phyloP scores from a whole-genome alignment of 2,329 filamentous ascomycete genomes.

The Coleophoma cylindrospora region DNA sequence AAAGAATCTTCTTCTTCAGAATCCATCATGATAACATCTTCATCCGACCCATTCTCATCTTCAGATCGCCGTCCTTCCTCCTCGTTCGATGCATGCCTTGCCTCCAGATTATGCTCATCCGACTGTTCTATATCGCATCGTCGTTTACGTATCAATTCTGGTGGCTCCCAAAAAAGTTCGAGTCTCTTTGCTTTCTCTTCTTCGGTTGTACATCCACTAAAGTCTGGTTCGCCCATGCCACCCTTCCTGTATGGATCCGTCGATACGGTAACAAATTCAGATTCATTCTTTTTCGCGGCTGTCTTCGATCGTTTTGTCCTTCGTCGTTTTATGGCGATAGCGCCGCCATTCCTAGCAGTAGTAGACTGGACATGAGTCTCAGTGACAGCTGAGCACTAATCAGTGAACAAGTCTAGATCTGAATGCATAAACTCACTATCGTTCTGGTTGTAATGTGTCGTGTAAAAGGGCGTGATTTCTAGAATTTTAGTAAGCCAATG shows the following conservation, averaged over 20 bases:
- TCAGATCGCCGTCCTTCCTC: background rate
- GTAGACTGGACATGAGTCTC: slow-evolving; percentile 10
- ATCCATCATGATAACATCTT: too few species aligned
- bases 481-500: too few species aligned
- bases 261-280: background rate
- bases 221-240: background rate
- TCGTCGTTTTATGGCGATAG: slow-evolving; percentile 8
- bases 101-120: background rate
- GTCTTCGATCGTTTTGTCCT: background rate
- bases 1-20: too few species aligned
- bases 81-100: background rate
- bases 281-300: background rate
- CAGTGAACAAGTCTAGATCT: background rate
- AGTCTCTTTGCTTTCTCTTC: background rate
- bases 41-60: background rate
- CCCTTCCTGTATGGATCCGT: background rate
- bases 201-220: background rate
- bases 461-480: too few species aligned
- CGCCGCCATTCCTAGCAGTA: slow-evolving; percentile 9
- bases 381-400: slow-evolving; percentile 9
- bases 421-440: too few species aligned
- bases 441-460: too few species aligned
- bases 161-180: slow-evolving; percentile 1
- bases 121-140: background rate
- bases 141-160: background rate